Percentiles rank a stretch among this genome's conserved stretches.
Evolutionary conservation across 768 basidiomycete species (phyloP).

Genomic region (Termitomyces sp.): DNA sequence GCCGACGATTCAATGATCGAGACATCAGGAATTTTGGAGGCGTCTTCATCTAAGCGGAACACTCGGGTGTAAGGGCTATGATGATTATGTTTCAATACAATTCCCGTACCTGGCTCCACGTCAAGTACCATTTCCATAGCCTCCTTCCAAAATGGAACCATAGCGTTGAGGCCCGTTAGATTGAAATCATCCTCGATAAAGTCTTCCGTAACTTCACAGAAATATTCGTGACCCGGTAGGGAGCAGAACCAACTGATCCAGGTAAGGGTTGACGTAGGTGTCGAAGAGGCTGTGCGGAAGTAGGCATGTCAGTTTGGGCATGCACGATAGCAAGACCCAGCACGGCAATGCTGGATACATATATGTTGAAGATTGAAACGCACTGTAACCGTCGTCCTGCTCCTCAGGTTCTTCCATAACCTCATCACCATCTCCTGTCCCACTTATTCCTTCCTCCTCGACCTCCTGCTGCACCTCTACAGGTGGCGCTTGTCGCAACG

Average conservation of each 20-base stretch:
- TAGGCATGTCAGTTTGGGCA: constrained; percentile 18
- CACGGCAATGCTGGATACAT: constrained; percentile 5
- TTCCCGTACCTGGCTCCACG: constrained; percentile 88
- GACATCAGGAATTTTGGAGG: constrained; percentile 95
- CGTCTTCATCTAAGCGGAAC: constrained; percentile 69
- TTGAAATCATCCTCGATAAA: constrained; percentile 99
- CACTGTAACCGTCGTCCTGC: constrained; percentile 76
- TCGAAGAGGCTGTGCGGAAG: constrained; percentile 68
- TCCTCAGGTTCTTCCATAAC: constrained; percentile 82
- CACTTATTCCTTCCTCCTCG: constrained; percentile 62
- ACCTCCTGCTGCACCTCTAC: constrained; percentile 51
- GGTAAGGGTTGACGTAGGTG: constrained; percentile 86
- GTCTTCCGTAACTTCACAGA: constrained; percentile 96
- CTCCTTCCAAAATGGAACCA: constrained; percentile 99
- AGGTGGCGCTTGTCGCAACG: constrained; percentile 33
- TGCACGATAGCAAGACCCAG: neutral
- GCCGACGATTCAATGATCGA: constrained; percentile 98
- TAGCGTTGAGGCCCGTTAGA: constrained; percentile 88
- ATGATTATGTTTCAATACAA: neutral
- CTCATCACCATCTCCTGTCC: constrained; percentile 63
- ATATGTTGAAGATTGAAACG: constrained; percentile 33
- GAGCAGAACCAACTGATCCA: constrained; percentile 98
- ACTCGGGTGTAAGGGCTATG: neutral
- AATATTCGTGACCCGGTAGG: constrained; percentile 94
- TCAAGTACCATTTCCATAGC: constrained; percentile 99